Evolutionary conservation across 2,329 filamentous ascomycete species (phyloP).

Genomic region (Westerdykella ornata): DNA sequence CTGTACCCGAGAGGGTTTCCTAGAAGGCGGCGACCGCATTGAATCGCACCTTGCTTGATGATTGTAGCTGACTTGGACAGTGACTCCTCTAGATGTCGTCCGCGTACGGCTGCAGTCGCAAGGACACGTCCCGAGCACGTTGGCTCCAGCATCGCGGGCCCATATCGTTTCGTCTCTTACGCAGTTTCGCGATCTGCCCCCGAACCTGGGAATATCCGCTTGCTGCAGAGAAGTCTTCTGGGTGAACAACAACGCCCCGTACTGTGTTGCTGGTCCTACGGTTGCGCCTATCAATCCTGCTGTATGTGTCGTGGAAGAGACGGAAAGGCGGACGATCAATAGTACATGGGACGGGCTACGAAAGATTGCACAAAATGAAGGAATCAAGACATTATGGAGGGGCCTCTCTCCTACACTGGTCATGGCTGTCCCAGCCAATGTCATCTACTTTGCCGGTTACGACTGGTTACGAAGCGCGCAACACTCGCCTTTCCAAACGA

Average conservation of each 20-base stretch:
- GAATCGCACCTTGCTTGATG: neutral
- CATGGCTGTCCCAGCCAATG: slow-evolving; percentile 92
- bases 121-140: slow-evolving; percentile 48
- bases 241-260: slow-evolving; percentile 74
- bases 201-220: slow-evolving; percentile 82
- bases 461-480: slow-evolving; percentile 79
- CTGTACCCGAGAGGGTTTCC: neutral
- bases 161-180: slow-evolving; percentile 28
- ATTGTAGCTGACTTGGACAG: slow-evolving; percentile 42
- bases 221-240: slow-evolving; percentile 98
- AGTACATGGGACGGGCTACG: slow-evolving; percentile 86
- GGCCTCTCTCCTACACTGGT: slow-evolving; percentile 88
- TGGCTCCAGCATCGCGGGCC: slow-evolving; percentile 41
- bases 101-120: slow-evolving; percentile 92
- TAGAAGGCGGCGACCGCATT: neutral
- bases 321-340: slow-evolving; percentile 73
- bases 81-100: slow-evolving; percentile 93
- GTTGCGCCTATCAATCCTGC: slow-evolving; percentile 41
- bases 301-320: slow-evolving; percentile 82
- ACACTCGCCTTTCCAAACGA: slow-evolving; percentile 61
- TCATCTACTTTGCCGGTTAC: slow-evolving; percentile 98
- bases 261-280: slow-evolving; percentile 65
- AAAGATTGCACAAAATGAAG: slow-evolving; percentile 94
- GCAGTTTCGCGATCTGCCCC: slow-evolving; percentile 62
- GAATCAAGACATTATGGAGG: slow-evolving; percentile 78